Evolutionary conservation across 768 basidiomycete species (phyloP).

Genomic region (Termitomyces eurrhizus): DNA sequence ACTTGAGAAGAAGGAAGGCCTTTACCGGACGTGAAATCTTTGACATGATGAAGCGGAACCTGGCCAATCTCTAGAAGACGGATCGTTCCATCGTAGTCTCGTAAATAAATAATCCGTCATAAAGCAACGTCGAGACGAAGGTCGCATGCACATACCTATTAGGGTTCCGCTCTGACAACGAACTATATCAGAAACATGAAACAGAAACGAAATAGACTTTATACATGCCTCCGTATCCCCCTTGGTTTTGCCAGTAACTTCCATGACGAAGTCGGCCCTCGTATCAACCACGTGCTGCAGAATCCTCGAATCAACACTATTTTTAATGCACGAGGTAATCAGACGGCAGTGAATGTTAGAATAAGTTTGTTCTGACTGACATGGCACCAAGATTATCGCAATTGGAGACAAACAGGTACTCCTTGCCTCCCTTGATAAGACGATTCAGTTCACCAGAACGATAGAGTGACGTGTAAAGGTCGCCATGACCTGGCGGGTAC

Average conservation of each 20-base stretch:
- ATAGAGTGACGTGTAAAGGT: slow-evolving; percentile 73
- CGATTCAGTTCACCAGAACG: slow-evolving; percentile 78
- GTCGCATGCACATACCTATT: slow-evolving; percentile 33
- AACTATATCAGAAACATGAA: background rate
- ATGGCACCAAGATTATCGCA: slow-evolving; percentile 84
- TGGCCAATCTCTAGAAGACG: slow-evolving; percentile 81
- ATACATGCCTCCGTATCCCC: slow-evolving; percentile 50
- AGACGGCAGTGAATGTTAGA: background rate
- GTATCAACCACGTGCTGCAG: slow-evolving; percentile 75
- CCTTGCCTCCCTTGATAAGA: slow-evolving; percentile 78
- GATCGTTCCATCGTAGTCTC: slow-evolving; percentile 69
- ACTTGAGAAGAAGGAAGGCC: background rate
- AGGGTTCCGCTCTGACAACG: slow-evolving; percentile 60
- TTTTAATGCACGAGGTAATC: slow-evolving; percentile 17
- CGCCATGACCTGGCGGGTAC: slow-evolving; percentile 90
- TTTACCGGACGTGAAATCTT: slow-evolving; percentile 74
- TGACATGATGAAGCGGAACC: slow-evolving; percentile 74
- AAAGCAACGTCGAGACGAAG: background rate
- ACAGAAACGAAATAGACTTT: slow-evolving; percentile 19
- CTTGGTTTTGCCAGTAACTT: slow-evolving; percentile 96
- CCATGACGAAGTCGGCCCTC: slow-evolving; percentile 87
- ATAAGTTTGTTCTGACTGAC: slow-evolving; percentile 34
- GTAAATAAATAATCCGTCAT: background rate
- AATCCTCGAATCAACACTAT: slow-evolving; percentile 73
- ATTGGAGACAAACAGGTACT: slow-evolving; percentile 87